A percentile compares a stretch with the other conserved stretches of the same genome.
Conservation (phyloP, 495 filamentous ascomycete genomes). For the Aspergillus panamensis region DNA sequence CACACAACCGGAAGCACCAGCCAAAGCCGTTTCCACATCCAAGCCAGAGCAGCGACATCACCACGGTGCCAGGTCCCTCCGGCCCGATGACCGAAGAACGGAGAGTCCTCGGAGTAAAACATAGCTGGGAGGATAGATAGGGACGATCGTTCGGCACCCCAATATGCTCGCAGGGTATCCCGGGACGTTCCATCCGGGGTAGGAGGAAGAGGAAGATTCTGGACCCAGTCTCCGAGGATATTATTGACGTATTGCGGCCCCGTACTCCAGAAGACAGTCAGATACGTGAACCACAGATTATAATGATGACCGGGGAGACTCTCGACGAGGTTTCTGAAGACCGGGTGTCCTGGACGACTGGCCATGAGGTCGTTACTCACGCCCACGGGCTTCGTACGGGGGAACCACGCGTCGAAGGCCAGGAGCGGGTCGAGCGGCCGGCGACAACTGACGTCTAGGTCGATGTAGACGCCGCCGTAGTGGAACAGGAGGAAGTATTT, state of each 20-base stretch:
- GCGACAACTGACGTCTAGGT: conserved; percentile 49
- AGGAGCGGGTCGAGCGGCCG: conserved; percentile 6
- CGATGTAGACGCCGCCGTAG: conserved; percentile 71
- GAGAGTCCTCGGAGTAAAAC: not conserved
- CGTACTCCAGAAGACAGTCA: conserved; percentile 9
- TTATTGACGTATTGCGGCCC: conserved; percentile 3
- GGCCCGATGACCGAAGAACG: not conserved
- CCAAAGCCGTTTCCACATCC: not conserved
- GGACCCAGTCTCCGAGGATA: not conserved
- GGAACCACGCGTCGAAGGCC: conserved; percentile 3
- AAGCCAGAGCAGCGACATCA: not conserved
- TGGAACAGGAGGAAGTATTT: conserved; percentile 66
- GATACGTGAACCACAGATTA: conserved; percentile 3
- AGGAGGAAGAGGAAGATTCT: too few relatives aligned
- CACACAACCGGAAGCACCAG: not conserved
- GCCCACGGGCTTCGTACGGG: not conserved
- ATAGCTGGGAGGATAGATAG: not conserved
- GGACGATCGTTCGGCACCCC: not conserved
- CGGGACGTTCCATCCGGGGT: too few relatives aligned
- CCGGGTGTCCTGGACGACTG: conserved; percentile 1
- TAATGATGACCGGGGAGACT: not conserved
- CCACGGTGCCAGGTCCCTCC: not conserved
- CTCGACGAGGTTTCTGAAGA: not conserved
- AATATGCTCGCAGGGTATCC: too few relatives aligned
- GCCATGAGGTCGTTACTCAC: conserved; percentile 12